phyloP scores from a whole-genome alignment of 1,284 basidiomycete genomes.

The Ceratobasidium papillatum region DNA sequence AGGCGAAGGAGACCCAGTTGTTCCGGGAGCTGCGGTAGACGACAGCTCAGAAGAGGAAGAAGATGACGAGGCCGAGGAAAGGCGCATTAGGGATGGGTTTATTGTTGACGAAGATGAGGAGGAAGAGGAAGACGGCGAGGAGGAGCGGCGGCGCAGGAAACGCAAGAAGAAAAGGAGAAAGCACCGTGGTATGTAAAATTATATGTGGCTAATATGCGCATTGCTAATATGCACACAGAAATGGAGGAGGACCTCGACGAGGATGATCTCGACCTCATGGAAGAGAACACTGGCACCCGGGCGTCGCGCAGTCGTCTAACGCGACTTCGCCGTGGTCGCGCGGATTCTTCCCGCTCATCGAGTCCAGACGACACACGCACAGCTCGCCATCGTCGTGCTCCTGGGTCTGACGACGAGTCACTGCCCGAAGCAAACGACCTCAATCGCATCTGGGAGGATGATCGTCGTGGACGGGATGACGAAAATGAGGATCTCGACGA shows the following conservation, averaged over 20 bases:
- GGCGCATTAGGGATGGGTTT: conserved; percentile 78
- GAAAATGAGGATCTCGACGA: conserved; percentile 53
- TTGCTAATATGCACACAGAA: conserved; percentile 60
- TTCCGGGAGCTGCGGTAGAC: conserved; percentile 46
- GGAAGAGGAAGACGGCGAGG: conserved; percentile 67
- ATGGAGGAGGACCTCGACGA: conserved; percentile 82
- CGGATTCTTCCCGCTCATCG: conserved; percentile 63
- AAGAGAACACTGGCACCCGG: conserved; percentile 90
- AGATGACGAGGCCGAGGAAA: conserved; percentile 82
- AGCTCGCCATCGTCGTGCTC: conserved; percentile 75
- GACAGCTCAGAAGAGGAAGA: conserved; percentile 87
- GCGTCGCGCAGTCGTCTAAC: conserved; percentile 66
- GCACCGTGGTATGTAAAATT: conserved; percentile 58
- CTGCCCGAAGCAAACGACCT: conserved; percentile 65
- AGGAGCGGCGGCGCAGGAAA: conserved; percentile 60
- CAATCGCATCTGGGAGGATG: conserved; percentile 86
- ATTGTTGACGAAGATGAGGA: conserved; percentile 88
- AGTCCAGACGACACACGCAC: conserved; percentile 64
- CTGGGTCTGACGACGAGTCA: conserved; percentile 61
- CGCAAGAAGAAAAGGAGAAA: conserved; percentile 61
- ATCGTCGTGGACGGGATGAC: conserved; percentile 72
- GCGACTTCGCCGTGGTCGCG: conserved; percentile 75
- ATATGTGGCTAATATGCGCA: conserved; percentile 52
- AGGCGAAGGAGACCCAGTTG: conserved; percentile 42
- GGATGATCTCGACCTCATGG: conserved; percentile 92